Conservation (phyloP, 441 rosid genomes). For the Adansonia rubrostipa region DNA sequence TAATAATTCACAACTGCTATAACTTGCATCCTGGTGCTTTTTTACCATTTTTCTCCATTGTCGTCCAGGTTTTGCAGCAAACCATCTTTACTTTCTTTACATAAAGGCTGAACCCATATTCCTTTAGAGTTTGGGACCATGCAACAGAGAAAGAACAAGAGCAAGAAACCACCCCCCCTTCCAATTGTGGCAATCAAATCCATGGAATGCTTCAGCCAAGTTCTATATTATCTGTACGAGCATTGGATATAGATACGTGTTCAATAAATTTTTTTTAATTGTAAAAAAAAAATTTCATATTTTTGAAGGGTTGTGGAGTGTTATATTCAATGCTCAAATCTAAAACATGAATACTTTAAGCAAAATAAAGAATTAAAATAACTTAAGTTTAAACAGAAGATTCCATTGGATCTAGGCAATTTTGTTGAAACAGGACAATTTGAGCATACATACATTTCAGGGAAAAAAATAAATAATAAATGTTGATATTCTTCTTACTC, state of each 20-base stretch:
- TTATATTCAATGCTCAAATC: too few relatives aligned
- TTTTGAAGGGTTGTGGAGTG: too few relatives aligned
- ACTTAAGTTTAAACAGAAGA: neutral
- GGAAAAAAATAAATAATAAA: neutral
- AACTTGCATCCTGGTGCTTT: slow-evolving; percentile 11
- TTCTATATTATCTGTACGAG: too few relatives aligned
- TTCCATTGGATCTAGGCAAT: neutral
- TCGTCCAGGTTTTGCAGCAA: slow-evolving; percentile 26
- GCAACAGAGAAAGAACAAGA: neutral
- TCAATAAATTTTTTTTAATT: too few relatives aligned
- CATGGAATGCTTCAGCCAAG: neutral
- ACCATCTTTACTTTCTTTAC: slow-evolving; percentile 24
- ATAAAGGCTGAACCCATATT: slow-evolving; percentile 29
- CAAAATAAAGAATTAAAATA: too few relatives aligned
- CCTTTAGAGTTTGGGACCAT: slow-evolving; percentile 30
- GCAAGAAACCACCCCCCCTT: neutral
- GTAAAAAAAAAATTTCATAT: too few relatives aligned
- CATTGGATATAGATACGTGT: too few relatives aligned
- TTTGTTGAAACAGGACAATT: neutral
- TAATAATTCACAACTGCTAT: neutral
- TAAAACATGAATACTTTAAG: too few relatives aligned
- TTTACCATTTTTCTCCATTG: slow-evolving; percentile 9
- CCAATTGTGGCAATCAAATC: neutral
- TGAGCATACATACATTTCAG: slow-evolving; percentile 21
- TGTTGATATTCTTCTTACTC: too few relatives aligned